Base-by-base conservation (phyloP, 495 filamentous ascomycete species). In the Apiosordaria backusii region DNA sequence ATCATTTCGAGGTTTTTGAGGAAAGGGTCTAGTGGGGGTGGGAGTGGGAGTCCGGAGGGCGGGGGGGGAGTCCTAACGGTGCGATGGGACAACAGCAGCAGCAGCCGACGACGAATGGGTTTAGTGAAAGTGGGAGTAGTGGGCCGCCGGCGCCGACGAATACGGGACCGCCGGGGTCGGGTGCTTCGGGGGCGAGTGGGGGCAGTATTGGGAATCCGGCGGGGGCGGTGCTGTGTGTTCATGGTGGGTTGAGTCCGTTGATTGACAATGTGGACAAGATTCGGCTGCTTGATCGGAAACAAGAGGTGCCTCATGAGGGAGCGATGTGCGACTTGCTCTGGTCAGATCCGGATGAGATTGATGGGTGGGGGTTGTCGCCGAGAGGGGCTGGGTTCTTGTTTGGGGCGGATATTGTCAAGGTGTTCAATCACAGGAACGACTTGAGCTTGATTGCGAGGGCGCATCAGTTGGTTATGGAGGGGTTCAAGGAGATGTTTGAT, bases 401-500 rank as follows among this genome's bases (percentile, higher is more conserved):
- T 69, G 95, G 95, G 65, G 90, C 90, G 18, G 93, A 99, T 76
- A 97, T 98, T 65, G 95, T 98, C 65, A 97, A 94, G 73, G 84
- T 87, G 64, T 99, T 99, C 81, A 99, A 98, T 75, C 89, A 97
- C 76, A 83, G 85, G 19, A 99, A 99, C 75, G 92, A 96, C 74
- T 83, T 99, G 9, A 91, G 88, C 4, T 82, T 99, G 52, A 93
- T 99, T 59, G 95, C 95, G 59, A 87, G 95, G 63, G 95, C 95
- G 19, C 95, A 99, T 74, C 95, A 99, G 78, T 87, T 99, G 24
- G 95, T 99, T 40, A 99, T 98, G 95, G 95, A 99, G 76, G 95
- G 95, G 9, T 98, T 97, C 78, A 98, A 98, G 77, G 95, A 97
- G 80, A 97, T 97, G 94, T 97, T 97, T 70, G 94, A 98, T 69